Conservation (phyloP, 225 moss, liverwort and hornwort species). For the Sphagnum contortum region DNA sequence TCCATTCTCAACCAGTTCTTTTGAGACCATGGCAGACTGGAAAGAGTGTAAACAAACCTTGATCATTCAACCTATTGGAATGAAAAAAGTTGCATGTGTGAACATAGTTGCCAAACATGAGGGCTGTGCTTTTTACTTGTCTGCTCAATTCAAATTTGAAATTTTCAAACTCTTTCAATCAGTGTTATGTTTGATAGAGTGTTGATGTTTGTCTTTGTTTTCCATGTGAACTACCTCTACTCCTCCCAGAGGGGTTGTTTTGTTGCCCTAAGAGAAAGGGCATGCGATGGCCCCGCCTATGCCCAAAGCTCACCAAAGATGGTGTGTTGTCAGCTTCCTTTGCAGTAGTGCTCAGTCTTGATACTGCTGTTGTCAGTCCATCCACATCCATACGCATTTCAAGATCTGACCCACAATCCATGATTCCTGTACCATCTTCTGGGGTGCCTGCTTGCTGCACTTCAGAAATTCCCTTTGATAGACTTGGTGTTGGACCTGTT, state of each 20-base stretch:
- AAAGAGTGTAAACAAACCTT: too few species aligned
- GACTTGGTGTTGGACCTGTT: conserved; percentile 2
- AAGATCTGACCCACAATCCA: not conserved
- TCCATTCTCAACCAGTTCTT: too few species aligned
- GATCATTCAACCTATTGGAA: too few species aligned
- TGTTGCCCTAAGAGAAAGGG: conserved; percentile 20
- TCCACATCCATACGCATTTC: conserved; percentile 52
- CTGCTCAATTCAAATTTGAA: too few species aligned
- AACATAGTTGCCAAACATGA: too few species aligned
- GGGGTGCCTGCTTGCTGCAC: not conserved
- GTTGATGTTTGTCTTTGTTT: conserved; percentile 12
- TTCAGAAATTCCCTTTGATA: conserved; percentile 3
- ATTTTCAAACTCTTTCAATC: too few species aligned
- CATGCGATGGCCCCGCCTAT: conserved; percentile 41
- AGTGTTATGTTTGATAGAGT: not conserved
- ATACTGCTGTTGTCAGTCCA: conserved; percentile 36
- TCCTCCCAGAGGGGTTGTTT: conserved; percentile 21
- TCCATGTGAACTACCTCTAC: conserved; percentile 21
- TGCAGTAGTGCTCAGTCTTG: conserved; percentile 47
- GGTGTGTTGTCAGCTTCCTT: conserved; percentile 14
- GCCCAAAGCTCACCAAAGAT: conserved; percentile 40
- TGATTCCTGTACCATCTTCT: not conserved
- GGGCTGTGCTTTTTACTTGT: too few species aligned
- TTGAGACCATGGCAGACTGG: too few species aligned
- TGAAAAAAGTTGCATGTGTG: too few species aligned